phyloP scores from a whole-genome alignment of 1,284 basidiomycete genomes.

The Earliella scabrosa region DNA sequence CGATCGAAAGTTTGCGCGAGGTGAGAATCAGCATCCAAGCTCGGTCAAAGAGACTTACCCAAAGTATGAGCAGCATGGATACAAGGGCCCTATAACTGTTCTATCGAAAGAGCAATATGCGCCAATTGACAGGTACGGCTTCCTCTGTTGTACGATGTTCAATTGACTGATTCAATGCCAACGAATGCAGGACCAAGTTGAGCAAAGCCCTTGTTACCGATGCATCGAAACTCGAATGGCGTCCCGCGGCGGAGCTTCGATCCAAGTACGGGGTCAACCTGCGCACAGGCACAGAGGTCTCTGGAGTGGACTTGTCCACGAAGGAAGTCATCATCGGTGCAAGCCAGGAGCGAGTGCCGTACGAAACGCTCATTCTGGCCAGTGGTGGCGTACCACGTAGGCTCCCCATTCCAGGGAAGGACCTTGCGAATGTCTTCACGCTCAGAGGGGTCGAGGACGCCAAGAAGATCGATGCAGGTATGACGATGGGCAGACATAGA shows the following conservation, averaged over 20 bases:
- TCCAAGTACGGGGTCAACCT: conserved; percentile 83
- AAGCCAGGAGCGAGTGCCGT: conserved; percentile 62
- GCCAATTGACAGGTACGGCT: conserved; percentile 81
- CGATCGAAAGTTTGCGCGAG: conserved; percentile 86
- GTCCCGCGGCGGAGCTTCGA: conserved; percentile 74
- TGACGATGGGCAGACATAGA: conserved; percentile 12
- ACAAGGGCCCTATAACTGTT: conserved; percentile 78
- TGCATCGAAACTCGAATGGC: conserved; percentile 77
- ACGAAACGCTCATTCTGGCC: conserved; percentile 78
- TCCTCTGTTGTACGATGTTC: neutral
- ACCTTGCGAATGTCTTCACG: conserved; percentile 82
- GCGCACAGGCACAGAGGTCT: conserved; percentile 73
- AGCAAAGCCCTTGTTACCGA: conserved; percentile 89
- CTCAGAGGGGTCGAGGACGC: conserved; percentile 78
- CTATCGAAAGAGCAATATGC: conserved; percentile 81
- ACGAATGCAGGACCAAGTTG: conserved; percentile 72
- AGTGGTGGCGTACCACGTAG: conserved; percentile 70
- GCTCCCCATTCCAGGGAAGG: conserved; percentile 79
- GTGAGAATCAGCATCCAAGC: conserved; percentile 43
- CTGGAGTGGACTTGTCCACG: conserved; percentile 62
- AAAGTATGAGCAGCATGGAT: conserved; percentile 63
- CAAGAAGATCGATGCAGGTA: conserved; percentile 76
- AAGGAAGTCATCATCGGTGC: conserved; percentile 66
- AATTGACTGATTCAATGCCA: neutral
- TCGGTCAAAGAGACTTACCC: neutral